Evolutionary conservation across 345 rosid genomes (phyloP).

Genomic region (Jatropha curcas): DNA sequence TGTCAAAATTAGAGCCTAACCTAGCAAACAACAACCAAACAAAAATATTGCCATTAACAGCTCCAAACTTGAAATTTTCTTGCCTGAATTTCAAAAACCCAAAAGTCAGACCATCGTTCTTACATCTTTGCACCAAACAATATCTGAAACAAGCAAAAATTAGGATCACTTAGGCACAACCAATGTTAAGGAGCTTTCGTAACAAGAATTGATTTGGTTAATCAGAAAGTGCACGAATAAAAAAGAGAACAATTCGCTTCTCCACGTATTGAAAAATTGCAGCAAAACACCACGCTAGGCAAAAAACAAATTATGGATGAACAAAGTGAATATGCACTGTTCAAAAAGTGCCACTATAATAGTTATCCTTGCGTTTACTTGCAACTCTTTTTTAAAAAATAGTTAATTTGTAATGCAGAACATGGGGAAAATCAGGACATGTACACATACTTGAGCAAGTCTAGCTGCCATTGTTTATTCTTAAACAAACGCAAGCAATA

Average conservation of each 20-base stretch:
- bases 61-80: neutral
- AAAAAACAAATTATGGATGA: too few species aligned
- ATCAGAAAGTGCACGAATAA: neutral
- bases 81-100: neutral
- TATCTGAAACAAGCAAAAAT: too few species aligned
- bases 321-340: neutral
- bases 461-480: constrained; percentile 87
- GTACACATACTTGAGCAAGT: constrained; percentile 78
- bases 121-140: neutral
- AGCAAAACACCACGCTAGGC: too few species aligned
- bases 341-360: too few species aligned
- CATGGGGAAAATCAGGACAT: constrained; percentile 5
- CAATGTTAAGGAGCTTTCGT: too few species aligned
- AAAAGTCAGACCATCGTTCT: neutral
- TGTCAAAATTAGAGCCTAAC: neutral
- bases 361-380: neutral
- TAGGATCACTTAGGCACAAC: too few species aligned
- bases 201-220: neutral
- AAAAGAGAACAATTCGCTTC: too few species aligned
- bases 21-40: neutral
- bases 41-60: neutral
- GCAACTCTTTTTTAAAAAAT: too few species aligned
- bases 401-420: constrained; percentile 2
- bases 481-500: constrained; percentile 94
- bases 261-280: too few species aligned